A percentile compares a stretch with the other conserved stretches of the same genome.
phyloP scores from a whole-genome alignment of 768 basidiomycete genomes.

The Rubroboletus satanas region DNA sequence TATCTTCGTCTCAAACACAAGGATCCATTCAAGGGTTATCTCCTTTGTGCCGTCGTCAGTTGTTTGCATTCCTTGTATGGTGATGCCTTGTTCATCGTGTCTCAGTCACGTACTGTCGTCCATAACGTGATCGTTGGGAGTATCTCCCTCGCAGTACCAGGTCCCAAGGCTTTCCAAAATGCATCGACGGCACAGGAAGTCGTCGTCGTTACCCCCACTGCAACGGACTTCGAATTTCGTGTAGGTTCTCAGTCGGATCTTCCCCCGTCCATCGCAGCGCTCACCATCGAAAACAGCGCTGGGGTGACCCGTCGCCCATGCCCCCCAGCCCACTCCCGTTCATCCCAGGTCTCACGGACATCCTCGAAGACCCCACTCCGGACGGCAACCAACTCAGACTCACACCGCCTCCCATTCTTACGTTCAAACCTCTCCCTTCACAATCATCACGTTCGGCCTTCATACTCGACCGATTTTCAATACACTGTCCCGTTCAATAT shows the following conservation, averaged over 20 bases:
- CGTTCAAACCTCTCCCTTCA: constrained; percentile 60
- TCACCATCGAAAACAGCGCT: constrained; percentile 42
- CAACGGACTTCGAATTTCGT: constrained; percentile 50
- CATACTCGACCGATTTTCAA: constrained; percentile 74
- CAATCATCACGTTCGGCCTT: constrained; percentile 76
- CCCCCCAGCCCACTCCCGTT: constrained; percentile 45
- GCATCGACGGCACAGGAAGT: constrained; percentile 83
- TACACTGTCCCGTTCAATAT: constrained; percentile 61
- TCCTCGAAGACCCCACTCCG: constrained; percentile 5
- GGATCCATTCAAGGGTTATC: constrained; percentile 70
- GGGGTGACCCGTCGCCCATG: constrained; percentile 67
- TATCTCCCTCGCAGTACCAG: constrained; percentile 72
- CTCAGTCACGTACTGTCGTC: constrained; percentile 59
- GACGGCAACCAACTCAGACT: constrained; percentile 5
- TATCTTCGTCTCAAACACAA: constrained; percentile 80
- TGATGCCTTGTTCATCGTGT: constrained; percentile 3
- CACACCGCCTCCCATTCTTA: constrained; percentile 32
- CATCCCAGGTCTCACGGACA: constrained; percentile 17
- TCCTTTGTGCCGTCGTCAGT: constrained; percentile 72
- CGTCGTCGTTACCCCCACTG: constrained; percentile 62
- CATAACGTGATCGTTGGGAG: constrained; percentile 74
- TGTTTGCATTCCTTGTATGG: neutral
- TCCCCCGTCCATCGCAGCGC: constrained; percentile 1
- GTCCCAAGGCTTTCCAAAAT: constrained; percentile 72
- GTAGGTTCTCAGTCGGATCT: constrained; percentile 33